Conservation (phyloP, 2,329 filamentous ascomycete species). For the Monosporascus sp. region DNA sequence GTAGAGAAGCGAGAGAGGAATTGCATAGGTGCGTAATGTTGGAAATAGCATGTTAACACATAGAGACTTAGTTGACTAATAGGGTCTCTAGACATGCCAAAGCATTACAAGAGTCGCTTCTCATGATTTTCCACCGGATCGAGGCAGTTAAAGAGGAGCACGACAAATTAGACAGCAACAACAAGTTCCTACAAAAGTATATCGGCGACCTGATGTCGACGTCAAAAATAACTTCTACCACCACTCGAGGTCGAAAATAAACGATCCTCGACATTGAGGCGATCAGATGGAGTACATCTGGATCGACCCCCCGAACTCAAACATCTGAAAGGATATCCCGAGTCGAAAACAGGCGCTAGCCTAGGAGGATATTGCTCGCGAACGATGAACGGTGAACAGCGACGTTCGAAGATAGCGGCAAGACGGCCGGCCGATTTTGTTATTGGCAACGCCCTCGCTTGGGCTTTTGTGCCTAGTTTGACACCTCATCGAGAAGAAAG, state of each 20-base stretch:
- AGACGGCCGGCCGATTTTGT: background rate
- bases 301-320: background rate
- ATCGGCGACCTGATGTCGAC: slow-evolving; percentile 93
- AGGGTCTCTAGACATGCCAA: slow-evolving; percentile 67
- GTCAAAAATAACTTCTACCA: slow-evolving; percentile 63
- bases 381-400: background rate
- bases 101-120: slow-evolving; percentile 78
- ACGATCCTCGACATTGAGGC: background rate
- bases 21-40: slow-evolving; percentile 42
- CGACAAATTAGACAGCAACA: slow-evolving; percentile 93
- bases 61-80: slow-evolving; percentile 2
- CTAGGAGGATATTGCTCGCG: background rate
- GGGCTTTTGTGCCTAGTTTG: background rate
- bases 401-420: background rate
- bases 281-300: background rate
- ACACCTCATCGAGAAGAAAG: background rate
- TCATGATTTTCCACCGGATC: slow-evolving; percentile 87
- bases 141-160: slow-evolving; percentile 92
- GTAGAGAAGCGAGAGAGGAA: slow-evolving; percentile 71
- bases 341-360: background rate
- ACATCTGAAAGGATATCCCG: background rate
- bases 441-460: background rate
- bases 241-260: slow-evolving; percentile 50
- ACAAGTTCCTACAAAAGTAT: slow-evolving; percentile 96
- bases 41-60: too few relatives aligned